Evolutionary conservation across 371 early-diverging fungal species (phyloP).

Genomic region (Umbelopsis sp.): DNA sequence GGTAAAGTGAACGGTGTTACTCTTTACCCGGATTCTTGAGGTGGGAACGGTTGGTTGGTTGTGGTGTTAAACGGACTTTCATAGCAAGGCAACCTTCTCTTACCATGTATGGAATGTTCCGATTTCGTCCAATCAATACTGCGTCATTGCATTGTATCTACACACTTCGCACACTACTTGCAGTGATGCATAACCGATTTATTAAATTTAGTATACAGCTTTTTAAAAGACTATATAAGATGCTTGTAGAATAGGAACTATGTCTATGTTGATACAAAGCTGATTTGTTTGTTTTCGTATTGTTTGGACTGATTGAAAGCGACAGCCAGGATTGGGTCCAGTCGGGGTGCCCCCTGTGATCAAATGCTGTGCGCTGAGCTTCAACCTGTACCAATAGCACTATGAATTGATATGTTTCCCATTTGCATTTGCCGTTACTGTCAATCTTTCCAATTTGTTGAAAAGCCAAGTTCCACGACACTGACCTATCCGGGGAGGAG

Average conservation of each 20-base stretch:
- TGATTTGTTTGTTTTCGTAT: too few species aligned
- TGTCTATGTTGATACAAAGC: too few species aligned
- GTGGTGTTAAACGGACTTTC: conserved; percentile 4
- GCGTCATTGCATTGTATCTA: not conserved
- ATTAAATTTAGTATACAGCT: too few species aligned
- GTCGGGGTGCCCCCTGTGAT: not conserved
- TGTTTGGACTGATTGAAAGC: not conserved
- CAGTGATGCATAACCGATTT: not conserved
- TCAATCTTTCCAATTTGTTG: not conserved
- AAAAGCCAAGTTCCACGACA: not conserved
- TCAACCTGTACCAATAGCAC: conserved; percentile 17
- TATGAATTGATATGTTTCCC: not conserved
- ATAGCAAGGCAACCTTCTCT: not conserved
- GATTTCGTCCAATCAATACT: not conserved
- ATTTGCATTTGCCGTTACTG: conserved; percentile 4
- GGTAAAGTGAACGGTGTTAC: not conserved
- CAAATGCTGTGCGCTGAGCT: not conserved
- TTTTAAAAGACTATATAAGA: too few species aligned
- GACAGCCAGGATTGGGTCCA: not conserved
- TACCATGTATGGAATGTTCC: conserved; percentile 16
- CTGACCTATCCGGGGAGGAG: not conserved
- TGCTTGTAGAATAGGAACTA: not conserved
- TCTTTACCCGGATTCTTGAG: not conserved
- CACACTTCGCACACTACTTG: not conserved
- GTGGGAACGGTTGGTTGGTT: conserved; percentile 2